Conservation (phyloP, 2,329 filamentous ascomycete species). For the Trichothecium roseum region DNA sequence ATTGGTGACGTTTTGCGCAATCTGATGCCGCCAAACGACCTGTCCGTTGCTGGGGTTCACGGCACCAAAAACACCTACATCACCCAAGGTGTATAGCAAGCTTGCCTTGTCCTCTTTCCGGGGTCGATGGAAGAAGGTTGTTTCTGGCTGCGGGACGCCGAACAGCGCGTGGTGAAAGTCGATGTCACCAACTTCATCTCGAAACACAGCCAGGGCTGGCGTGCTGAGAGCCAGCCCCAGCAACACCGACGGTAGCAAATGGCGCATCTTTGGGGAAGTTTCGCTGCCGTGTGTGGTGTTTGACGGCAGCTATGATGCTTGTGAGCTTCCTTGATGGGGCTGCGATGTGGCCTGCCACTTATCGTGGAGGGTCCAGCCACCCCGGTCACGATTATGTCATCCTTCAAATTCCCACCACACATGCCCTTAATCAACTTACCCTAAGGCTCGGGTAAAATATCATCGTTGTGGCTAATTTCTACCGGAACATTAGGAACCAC, state of each 20-base stretch:
- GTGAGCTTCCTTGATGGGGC: too few relatives aligned
- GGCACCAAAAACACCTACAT: conserved; percentile 73
- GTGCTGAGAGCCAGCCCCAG: conserved; percentile 28
- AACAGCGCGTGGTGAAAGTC: conserved; percentile 91
- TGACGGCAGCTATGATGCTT: conserved; percentile 2
- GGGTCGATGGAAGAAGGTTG: conserved; percentile 92
- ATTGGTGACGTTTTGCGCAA: conserved; percentile 38
- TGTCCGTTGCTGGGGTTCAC: conserved; percentile 80
- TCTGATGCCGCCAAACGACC: conserved; percentile 75
- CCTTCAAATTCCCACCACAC: too few relatives aligned
- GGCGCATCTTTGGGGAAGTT: conserved; percentile 20
- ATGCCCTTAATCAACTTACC: too few relatives aligned
- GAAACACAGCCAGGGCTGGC: conserved; percentile 58
- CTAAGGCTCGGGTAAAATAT: too few relatives aligned
- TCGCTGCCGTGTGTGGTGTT: conserved; percentile 1
- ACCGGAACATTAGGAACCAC: too few relatives aligned
- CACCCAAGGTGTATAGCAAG: conserved; percentile 82
- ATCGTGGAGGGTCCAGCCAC: too few relatives aligned
- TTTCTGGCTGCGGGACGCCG: conserved; percentile 68
- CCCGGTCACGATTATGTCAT: too few relatives aligned
- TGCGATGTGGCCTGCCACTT: too few relatives aligned
- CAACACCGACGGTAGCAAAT: conserved; percentile 22
- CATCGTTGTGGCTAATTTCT: too few relatives aligned
- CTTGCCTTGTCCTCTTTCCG: conserved; percentile 73
- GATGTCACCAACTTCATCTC: conserved; percentile 81